phyloP scores from a whole-genome alignment of 163 green algal species.

The Scenedesmus sp. region DNA sequence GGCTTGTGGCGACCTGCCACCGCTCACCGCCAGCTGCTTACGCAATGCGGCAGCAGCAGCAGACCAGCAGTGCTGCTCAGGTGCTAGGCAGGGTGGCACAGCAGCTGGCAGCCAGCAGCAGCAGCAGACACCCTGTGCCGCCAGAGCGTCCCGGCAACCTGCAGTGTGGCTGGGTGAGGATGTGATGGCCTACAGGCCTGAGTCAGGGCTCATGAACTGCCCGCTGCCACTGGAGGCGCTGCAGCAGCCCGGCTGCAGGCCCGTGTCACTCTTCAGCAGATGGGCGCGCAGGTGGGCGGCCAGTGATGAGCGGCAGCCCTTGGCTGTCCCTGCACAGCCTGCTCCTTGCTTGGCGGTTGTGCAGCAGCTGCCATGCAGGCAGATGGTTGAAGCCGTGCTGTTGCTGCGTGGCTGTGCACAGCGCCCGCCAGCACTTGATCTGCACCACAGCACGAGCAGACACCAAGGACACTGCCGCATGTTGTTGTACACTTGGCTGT shows the following conservation, averaged over 20 bases:
- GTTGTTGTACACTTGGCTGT: no score
- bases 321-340: not conserved
- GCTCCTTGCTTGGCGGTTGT: not conserved
- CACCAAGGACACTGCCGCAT: not conserved
- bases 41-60: not conserved
- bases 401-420: not conserved
- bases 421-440: not conserved
- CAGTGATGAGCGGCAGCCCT: not conserved
- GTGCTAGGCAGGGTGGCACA: not conserved
- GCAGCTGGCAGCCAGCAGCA: not conserved
- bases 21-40: not conserved
- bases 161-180: constrained; percentile 7
- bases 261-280: not conserved
- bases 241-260: not conserved
- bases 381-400: not conserved
- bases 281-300: not conserved
- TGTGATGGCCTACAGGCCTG: not conserved
- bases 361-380: no score
- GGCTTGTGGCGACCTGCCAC: not conserved
- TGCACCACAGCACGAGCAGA: not conserved
- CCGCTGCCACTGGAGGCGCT: not conserved
- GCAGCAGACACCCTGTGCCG: not conserved
- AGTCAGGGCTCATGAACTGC: not conserved
- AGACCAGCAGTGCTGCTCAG: constrained; percentile 8
- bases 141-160: not conserved